These are phyloP conservation scores for Termitomyces sp. DNA, from an alignment of 768 basidiomycete genomes.

Conservation along the genomic window DNA sequence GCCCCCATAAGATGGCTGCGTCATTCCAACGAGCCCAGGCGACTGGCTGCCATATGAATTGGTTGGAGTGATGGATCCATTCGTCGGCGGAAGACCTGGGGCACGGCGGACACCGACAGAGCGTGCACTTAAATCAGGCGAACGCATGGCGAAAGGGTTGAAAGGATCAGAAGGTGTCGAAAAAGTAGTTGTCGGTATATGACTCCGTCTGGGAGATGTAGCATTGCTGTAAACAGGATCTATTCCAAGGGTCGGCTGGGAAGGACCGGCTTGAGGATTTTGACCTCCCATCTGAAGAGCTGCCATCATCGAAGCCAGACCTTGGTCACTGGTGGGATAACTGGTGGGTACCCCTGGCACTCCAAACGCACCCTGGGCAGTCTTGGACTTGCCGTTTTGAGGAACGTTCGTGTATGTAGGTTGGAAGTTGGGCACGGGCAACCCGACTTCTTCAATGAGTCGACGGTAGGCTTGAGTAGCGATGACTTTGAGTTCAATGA, in stretches of 20 bases:
- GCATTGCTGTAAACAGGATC: conserved; percentile 53
- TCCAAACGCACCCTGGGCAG: conserved; percentile 50
- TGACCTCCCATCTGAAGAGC: conserved; percentile 87
- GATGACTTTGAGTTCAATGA: conserved; percentile 88
- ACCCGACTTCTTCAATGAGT: conserved; percentile 90
- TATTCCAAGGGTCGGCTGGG: conserved; percentile 52
- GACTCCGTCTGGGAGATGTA: conserved; percentile 30
- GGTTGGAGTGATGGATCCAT: conserved; percentile 35
- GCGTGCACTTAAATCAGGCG: conserved; percentile 40
- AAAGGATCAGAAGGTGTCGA: conserved; percentile 40
- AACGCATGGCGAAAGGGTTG: conserved; percentile 45
- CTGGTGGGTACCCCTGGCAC: conserved; percentile 75
- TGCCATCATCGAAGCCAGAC: conserved; percentile 89
- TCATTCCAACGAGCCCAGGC: conserved; percentile 59
- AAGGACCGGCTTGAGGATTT: conserved; percentile 74
- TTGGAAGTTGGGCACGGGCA: conserved; percentile 85
- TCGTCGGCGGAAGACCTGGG: conserved; percentile 36
- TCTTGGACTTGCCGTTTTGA: conserved; percentile 56
- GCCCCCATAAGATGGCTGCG: conserved; percentile 57
- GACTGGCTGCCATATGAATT: conserved; percentile 51
- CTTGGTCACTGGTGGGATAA: conserved; percentile 79
- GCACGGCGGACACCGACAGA: conserved; percentile 44
- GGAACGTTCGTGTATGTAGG: conserved; percentile 68
- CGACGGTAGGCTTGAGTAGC: conserved; percentile 93
- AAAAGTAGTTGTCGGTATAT: conserved; percentile 29